Evolutionary conservation across 75 land plant species (phyloP).

Genomic region (Pinus tabuliformis): DNA sequence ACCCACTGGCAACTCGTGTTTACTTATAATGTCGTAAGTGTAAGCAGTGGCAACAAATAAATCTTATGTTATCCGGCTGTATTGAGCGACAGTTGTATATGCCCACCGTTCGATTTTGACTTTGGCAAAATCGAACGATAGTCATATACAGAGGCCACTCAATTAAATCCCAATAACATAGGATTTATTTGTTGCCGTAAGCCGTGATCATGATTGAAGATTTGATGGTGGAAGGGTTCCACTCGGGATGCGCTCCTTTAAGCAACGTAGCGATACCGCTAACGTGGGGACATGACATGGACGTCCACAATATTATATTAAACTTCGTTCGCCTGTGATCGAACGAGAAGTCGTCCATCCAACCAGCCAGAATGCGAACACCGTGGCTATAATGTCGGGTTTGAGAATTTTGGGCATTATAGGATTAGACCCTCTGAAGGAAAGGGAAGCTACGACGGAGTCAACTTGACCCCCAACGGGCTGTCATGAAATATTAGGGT

Average conservation of each 20-base stretch:
- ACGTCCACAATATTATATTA: conserved; percentile 87
- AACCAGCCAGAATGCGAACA: conserved; percentile 79
- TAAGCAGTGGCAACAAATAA: conserved; percentile 82
- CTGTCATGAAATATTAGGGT: conserved; percentile 59
- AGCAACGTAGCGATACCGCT: conserved; percentile 79
- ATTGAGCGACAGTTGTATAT: too few species aligned
- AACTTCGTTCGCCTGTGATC: conserved; percentile 58
- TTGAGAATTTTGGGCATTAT: conserved; percentile 59
- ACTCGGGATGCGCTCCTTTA: conserved; percentile 68
- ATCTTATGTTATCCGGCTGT: too few species aligned
- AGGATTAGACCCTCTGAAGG: conserved; percentile 73
- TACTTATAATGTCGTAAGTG: conserved; percentile 21
- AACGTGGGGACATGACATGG: conserved; percentile 94
- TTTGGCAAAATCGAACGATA: too few species aligned
- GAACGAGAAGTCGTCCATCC: conserved; percentile 42
- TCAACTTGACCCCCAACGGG: conserved; percentile 54
- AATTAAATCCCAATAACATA: too few species aligned
- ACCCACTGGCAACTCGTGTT: conserved; percentile 20
- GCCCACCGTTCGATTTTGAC: too few species aligned
- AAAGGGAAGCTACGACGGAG: conserved; percentile 86
- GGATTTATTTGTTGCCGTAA: too few species aligned
- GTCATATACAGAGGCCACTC: too few species aligned
- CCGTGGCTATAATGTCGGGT: conserved; percentile 90
- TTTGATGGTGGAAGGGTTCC: conserved; percentile 81
- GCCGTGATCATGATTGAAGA: conserved; percentile 97